Base-by-base conservation (phyloP, 805 yeast genomes). In the Cephaloascus fragrans region DNA sequence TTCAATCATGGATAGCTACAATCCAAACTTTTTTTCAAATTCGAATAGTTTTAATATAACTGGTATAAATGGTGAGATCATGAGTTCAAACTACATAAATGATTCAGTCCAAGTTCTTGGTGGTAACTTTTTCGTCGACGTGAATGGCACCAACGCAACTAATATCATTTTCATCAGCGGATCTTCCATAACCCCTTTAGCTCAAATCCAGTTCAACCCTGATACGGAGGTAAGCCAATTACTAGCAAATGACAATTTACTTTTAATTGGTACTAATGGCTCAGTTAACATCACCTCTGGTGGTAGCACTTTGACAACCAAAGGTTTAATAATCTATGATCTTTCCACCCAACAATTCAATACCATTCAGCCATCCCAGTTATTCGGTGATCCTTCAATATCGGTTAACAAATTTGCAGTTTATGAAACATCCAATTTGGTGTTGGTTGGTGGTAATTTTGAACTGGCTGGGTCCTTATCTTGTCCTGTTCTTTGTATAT, bases 371-470 rank as follows among this genome's bases (percentile, higher is more conserved):
- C 81, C 82, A 14, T 69, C 77, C 0, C 53, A 56, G 15, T 52
- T 77, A 18, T 55, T 56, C 12, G 60, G 61, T 6, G 39, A 55
- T 16, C 52, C 61, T 6, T 55, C 71, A 12, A 23, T 64, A 17
- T 35, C 44, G 9, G 59, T 67, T n/a, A 64, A 59, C 40, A 47
- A 67, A 4, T 48, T 67, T 39, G 68, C 54, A 3, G 51, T 55
- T 28, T 56, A 58, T 41, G 67, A 62, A 34, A 48, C 51, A 19
- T 52, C 47, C 4, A 45, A 51, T n/a, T 47, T 52, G 37, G 57
- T 87, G 19, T 64, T 80, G 23, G 84, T 84, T 10, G 95, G 83
- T 32, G 96, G 97, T 18, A 65, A 71, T 34, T 87, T 84, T 52
- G 70, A 67, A 17, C 53, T 64, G 17, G 79, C 83, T 2, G 80